A percentile compares a stretch with the other conserved stretches of the same genome.
Conservation (phyloP, 495 filamentous ascomycete species). For the Neurospora sp. region DNA sequence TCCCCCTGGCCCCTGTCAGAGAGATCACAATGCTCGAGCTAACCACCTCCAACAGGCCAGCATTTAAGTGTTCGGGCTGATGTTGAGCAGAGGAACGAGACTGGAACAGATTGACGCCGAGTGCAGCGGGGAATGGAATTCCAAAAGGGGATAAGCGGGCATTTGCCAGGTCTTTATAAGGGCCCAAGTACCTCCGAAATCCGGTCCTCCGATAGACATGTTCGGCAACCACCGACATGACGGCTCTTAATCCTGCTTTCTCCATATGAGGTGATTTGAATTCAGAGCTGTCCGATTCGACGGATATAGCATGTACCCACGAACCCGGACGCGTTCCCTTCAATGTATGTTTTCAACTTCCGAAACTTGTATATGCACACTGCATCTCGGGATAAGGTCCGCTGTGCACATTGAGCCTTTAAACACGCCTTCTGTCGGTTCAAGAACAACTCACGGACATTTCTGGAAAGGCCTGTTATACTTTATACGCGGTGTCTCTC, state of each 20-base stretch:
- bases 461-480: neutral
- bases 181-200: neutral
- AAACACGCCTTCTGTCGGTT: neutral
- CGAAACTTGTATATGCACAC: neutral
- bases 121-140: neutral
- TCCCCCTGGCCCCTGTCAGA: neutral
- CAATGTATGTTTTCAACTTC: neutral
- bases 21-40: neutral
- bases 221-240: neutral
- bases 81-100: conserved; percentile 31
- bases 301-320: too few relatives aligned
- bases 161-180: neutral
- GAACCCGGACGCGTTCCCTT: neutral
- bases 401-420: neutral
- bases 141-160: neutral
- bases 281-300: too few relatives aligned
- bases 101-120: neutral
- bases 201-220: neutral
- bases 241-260: too few relatives aligned
- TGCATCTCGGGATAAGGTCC: neutral
- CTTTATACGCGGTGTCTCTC: neutral
- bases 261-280: too few relatives aligned
- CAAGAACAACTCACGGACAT: neutral
- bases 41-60: neutral
- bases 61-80: conserved; percentile 28